Conservation (phyloP, 2,329 filamentous ascomycete genomes). For the Colletotrichum sp. region DNA sequence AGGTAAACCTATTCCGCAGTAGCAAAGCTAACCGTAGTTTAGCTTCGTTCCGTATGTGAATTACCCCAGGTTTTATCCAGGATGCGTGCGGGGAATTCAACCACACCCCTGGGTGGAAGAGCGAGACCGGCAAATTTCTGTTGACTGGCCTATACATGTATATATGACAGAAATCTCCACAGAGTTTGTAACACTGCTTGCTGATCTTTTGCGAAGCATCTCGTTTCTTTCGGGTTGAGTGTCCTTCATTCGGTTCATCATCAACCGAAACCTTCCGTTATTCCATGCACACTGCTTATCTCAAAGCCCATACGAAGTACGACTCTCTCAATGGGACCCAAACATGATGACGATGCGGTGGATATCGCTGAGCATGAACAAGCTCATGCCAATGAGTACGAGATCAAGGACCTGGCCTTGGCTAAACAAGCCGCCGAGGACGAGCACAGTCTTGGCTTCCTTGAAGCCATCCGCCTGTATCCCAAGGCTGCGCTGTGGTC, state of each 20-base stretch:
- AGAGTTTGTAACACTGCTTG: not conserved
- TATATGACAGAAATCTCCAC: not conserved
- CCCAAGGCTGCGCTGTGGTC: constrained; percentile 39
- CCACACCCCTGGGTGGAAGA: not conserved
- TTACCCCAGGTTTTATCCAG: not conserved
- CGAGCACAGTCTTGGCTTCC: constrained; percentile 65
- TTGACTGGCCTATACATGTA: not conserved
- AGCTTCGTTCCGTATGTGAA: not conserved
- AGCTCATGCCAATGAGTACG: not conserved
- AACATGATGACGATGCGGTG: not conserved
- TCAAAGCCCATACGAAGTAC: not conserved
- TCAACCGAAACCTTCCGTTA: not conserved
- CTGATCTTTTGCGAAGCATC: not conserved
- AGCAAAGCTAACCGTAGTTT: not conserved
- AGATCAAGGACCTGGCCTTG: not conserved
- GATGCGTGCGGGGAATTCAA: not conserved
- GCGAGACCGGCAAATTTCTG: not conserved
- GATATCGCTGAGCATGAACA: not conserved
- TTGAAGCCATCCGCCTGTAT: constrained; percentile 1
- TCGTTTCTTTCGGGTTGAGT: not conserved
- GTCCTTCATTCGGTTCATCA: not conserved
- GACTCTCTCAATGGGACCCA: not conserved
- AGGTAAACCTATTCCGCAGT: not conserved
- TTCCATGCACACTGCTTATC: not conserved
- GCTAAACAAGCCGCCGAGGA: constrained; percentile 1